Base-by-base conservation (phyloP, 176 grass and related monocot genomes). In the Oryza glumipatula region DNA sequence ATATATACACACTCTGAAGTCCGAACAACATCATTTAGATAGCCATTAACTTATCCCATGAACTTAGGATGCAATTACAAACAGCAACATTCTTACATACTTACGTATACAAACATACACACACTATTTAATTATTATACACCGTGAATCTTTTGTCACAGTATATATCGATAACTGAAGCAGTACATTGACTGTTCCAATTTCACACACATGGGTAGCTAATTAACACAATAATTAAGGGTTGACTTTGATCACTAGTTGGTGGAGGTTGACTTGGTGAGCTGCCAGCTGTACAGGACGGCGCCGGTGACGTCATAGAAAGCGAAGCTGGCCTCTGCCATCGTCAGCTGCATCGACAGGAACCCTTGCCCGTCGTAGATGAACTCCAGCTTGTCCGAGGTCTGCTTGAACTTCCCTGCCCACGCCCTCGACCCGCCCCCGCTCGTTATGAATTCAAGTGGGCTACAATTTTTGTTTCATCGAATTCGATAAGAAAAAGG, bases 351-450 rank as follows among this genome's bases (percentile, higher is more conserved):
- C 64, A 98, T 92, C 0, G 93, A 98, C 81, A 94, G 70, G 77
- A 98, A 98, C 9, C 96, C 93, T 63, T 98, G 93, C 3, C 96
- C 96, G 24, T 98, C 96, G 63, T 98, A 88, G 65, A 98, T 84
- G 89, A 98, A 98, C 65, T 74, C 85, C 17, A 90, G 49, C 78
- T 91, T 93, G 39, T 98, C 93, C 0, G 91, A 11, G 24, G 83
- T 98, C 0, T 65, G 9, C 70, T 68, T 91, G 61, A 91, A 90
- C 45, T 89, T 81, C 21, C 91, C 93, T 0, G 91, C 88, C 95
- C 95, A 98, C 16, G 95, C 92, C 86, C 84, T 98, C 0, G 95
- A 98, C 0, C 95, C 95, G 2, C 90, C 95, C 65, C 95, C 95
- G 26, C 93, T 98, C 0, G 95, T 98, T 23, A 98, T 39, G 26